Evolutionary conservation across 2,329 filamentous ascomycete genomes (phyloP).

Genomic region (Atkinsonella texensis): DNA sequence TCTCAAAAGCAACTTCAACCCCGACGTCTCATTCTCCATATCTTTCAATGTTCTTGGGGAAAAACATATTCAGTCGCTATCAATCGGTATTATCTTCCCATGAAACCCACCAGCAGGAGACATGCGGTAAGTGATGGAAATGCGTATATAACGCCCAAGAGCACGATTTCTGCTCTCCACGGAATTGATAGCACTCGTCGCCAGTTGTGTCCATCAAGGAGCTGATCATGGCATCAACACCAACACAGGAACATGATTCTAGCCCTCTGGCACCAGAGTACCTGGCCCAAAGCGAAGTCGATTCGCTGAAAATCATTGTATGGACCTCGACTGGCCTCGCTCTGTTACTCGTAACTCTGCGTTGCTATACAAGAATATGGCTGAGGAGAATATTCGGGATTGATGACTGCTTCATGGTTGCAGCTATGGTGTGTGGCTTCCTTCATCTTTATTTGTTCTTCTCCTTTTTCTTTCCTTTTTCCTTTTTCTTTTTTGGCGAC

Average conservation of each 20-base stretch:
- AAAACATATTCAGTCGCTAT: too few species aligned
- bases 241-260: not conserved
- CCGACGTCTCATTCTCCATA: not conserved
- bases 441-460: not conserved
- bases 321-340: conserved; percentile 3
- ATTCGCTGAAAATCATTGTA: conserved; percentile 1
- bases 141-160: not conserved
- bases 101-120: too few species aligned
- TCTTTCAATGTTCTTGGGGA: not conserved
- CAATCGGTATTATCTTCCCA: too few species aligned
- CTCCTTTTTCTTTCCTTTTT: not conserved
- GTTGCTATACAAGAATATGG: conserved; percentile 6
- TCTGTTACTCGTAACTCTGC: not conserved
- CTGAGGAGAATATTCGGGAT: conserved; percentile 5
- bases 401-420: conserved; percentile 7
- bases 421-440: conserved; percentile 4
- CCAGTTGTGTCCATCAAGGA: not conserved
- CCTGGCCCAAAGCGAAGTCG: conserved; percentile 4
- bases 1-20: not conserved
- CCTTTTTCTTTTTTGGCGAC: too few species aligned
- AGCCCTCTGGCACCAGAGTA: not conserved
- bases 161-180: too few species aligned
- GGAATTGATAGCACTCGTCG: too few species aligned
- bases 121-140: too few species aligned
- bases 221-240: not conserved